Percentiles rank a stretch among this genome's conserved stretches.
Conservation (phyloP, 2,329 filamentous ascomycete genomes). For the Trichoderma sp. region DNA sequence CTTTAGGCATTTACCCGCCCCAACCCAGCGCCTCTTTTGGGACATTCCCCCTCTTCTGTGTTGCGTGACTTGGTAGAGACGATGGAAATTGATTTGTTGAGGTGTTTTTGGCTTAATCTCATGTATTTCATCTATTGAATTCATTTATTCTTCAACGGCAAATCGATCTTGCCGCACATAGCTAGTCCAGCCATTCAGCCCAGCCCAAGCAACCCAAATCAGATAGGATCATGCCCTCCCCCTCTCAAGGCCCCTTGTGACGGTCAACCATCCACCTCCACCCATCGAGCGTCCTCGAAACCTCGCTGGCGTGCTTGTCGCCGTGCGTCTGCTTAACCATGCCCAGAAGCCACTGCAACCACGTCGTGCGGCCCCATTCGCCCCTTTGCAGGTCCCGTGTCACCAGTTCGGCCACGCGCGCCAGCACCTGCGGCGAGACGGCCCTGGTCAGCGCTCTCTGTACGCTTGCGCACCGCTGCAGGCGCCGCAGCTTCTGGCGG, state of each 20-base stretch:
- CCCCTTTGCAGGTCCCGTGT: constrained; percentile 36
- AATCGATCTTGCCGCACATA: background rate
- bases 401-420: constrained; percentile 28
- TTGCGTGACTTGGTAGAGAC: background rate
- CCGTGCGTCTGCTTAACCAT: constrained; percentile 28
- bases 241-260: background rate
- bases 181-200: background rate
- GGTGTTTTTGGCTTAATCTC: background rate
- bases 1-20: background rate
- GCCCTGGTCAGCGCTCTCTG: constrained; percentile 26
- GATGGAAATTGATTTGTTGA: background rate
- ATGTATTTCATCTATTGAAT: background rate
- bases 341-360: constrained; percentile 32
- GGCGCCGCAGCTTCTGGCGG: constrained; percentile 32
- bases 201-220: background rate
- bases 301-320: constrained; percentile 22
- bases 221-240: background rate
- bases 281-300: constrained; percentile 22
- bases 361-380: constrained; percentile 31
- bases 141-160: background rate
- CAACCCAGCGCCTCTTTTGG: background rate
- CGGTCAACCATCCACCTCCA: constrained; percentile 28
- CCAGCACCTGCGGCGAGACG: constrained; percentile 29
- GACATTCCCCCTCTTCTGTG: background rate
- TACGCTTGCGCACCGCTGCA: constrained; percentile 29